Evolutionary conservation across 1,139 yeast species (phyloP).

Genomic region (Taphrina sp.): DNA sequence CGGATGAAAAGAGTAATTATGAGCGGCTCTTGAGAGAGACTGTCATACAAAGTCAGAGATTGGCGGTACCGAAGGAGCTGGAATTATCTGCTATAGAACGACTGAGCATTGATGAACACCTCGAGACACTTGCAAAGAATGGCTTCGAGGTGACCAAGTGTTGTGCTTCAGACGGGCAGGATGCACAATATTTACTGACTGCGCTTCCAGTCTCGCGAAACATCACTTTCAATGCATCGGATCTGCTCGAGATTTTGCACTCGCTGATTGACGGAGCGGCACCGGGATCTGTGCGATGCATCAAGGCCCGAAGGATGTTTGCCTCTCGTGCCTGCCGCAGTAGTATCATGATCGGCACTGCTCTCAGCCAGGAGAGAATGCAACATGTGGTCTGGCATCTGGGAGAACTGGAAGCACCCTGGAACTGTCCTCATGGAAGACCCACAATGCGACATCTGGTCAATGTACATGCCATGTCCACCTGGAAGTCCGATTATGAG

Average conservation of each 20-base stretch:
- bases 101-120: conserved; percentile 60
- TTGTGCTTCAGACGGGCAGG: conserved; percentile 48
- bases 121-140: conserved; percentile 59
- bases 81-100: conserved; percentile 78
- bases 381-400: conserved; percentile 62
- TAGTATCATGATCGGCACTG: conserved; percentile 90
- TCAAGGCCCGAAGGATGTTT: conserved; percentile 75
- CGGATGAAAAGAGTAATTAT: conserved; percentile 90
- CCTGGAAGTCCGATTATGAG: conserved; percentile 6
- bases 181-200: conserved; percentile 54
- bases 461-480: conserved; percentile 47
- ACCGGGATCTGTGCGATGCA: conserved; percentile 55
- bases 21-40: conserved; percentile 63
- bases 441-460: conserved; percentile 92
- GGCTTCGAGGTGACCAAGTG: conserved; percentile 62
- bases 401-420: conserved; percentile 78
- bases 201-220: conserved; percentile 75
- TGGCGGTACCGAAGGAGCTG: conserved; percentile 64
- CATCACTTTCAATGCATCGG: conserved; percentile 56
- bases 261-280: conserved; percentile 54
- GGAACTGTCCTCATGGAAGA: conserved; percentile 97
- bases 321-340: conserved; percentile 95
- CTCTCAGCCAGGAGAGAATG: conserved; percentile 63
- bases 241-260: conserved; percentile 48
- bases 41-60: conserved; percentile 62